Evolutionary conservation across 2,329 filamentous ascomycete species (phyloP), one percentile per base, ranked within the genome.

Genomic region (Aspergillus pseudoviridinutans): DNA sequence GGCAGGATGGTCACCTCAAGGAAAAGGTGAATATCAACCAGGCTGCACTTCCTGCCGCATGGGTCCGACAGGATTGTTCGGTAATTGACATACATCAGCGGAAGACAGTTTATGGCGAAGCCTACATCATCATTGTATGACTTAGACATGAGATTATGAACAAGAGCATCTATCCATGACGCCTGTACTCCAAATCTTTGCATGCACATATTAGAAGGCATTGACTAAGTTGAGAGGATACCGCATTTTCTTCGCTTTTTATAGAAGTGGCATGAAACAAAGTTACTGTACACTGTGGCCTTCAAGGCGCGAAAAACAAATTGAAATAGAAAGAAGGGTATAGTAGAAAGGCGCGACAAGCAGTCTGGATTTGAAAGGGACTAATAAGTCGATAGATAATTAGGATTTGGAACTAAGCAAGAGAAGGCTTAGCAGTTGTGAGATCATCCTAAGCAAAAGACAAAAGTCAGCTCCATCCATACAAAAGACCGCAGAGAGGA

Each of bases 401-500:
- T 29, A n/a, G 42, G 17, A 44, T 42, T 14, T 42, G 47, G 29
- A 51, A 49, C 27, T 27, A 27, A 14, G 6, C 44, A 24, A 51
- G 27, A 25, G 51, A 57, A 42, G 52, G 32, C 17, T 55, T 42
- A 38, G 28, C 35, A 49, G 28, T 49, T n/a, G 25, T n/a, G 49
- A 59, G 49, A 44, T 60, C 59, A 58, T 79, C 57, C 65, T 70
- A 35, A 38, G 25, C 55, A 63, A 61, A 66, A 64, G 50, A 49
- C 55, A 42, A 17, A 59, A 49, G 44, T 47, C 44, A 47, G 44
- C 44, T 24, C 24, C 44, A 7, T 14, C 4, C 22, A 14, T 12
- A 27, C 10, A 20, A 22, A 22, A 14, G 20, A 17, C 7, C 20
- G 2, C 24, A 44, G 4, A 29, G 38, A 46, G 17, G 24, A 24